These are phyloP conservation scores for Pseudomicrostroma phylloplanum DNA, from an alignment of 1,284 basidiomycete genomes.

Conservation along the genomic window DNA sequence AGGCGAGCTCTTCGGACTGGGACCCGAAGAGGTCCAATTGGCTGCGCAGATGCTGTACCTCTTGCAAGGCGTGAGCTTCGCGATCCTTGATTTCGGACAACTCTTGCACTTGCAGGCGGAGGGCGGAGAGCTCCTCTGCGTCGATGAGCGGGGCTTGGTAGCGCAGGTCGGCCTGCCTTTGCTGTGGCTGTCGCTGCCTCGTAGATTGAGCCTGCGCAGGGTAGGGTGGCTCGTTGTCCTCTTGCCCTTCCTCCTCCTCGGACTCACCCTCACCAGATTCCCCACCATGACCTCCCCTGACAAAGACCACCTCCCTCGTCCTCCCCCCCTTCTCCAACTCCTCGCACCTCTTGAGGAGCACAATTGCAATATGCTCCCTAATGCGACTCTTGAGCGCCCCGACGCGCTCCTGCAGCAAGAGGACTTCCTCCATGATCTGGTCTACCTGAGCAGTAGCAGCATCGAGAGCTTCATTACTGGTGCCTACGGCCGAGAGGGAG, in stretches of 20 bases:
- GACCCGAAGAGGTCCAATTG: too few species aligned
- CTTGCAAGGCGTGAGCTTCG: too few species aligned
- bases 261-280: neutral
- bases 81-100: too few species aligned
- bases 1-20: too few species aligned
- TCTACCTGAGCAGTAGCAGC: neutral
- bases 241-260: neutral
- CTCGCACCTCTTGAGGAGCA: neutral
- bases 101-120: too few species aligned
- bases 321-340: neutral
- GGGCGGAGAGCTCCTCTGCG: too few species aligned
- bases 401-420: neutral
- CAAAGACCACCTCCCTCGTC: neutral
- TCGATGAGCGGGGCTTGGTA: too few species aligned
- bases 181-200: too few species aligned
- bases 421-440: conserved; percentile 1
- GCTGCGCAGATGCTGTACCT: too few species aligned
- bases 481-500: neutral
- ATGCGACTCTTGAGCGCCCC: neutral
- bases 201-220: too few species aligned
- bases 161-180: too few species aligned
- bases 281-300: neutral
- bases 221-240: neutral
- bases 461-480: neutral
- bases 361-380: neutral